Conservation (phyloP, 176 grass and related monocot species). For the Aechmea fasciata region DNA sequence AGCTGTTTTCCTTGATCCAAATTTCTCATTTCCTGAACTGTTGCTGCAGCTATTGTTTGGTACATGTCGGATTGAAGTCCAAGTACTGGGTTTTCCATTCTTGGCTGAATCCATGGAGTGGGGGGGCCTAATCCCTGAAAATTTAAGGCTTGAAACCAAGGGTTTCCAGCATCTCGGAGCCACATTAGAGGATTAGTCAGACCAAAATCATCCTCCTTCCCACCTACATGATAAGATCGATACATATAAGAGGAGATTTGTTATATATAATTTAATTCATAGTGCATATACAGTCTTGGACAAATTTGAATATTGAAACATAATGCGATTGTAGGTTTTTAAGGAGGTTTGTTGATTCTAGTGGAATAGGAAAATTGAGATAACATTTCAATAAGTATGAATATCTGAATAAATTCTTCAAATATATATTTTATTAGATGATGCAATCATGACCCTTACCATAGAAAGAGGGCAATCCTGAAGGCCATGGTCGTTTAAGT, state of each 20-base stretch:
- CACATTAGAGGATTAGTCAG: conserved; percentile 44
- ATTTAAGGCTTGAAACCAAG: conserved; percentile 72
- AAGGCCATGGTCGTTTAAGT: conserved; percentile 94
- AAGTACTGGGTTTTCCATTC: conserved; percentile 51
- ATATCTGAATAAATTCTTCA: too few relatives aligned
- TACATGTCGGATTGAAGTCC: conserved; percentile 67
- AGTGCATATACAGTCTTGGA: too few relatives aligned
- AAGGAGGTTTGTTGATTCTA: conserved; percentile 5
- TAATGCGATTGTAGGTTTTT: background rate
- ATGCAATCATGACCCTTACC: conserved; percentile 32
- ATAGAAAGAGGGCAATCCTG: conserved; percentile 72
- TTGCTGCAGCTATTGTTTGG: conserved; percentile 44
- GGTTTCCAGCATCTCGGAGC: conserved; percentile 67
- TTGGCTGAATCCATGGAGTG: conserved; percentile 73
- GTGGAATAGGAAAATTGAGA: background rate
- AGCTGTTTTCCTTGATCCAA: conserved; percentile 43
- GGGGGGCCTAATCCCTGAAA: conserved; percentile 56
- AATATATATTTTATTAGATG: too few relatives aligned
- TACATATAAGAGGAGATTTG: conserved; percentile 7
- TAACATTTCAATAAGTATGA: too few relatives aligned
- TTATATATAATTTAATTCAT: background rate
- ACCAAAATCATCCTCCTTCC: conserved; percentile 51
- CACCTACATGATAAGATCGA: conserved; percentile 37
- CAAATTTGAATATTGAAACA: background rate
- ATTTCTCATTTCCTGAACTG: conserved; percentile 31